Base-by-base conservation (phyloP, 148 eudicot genomes). In the Fagopyrum esculentum region DNA sequence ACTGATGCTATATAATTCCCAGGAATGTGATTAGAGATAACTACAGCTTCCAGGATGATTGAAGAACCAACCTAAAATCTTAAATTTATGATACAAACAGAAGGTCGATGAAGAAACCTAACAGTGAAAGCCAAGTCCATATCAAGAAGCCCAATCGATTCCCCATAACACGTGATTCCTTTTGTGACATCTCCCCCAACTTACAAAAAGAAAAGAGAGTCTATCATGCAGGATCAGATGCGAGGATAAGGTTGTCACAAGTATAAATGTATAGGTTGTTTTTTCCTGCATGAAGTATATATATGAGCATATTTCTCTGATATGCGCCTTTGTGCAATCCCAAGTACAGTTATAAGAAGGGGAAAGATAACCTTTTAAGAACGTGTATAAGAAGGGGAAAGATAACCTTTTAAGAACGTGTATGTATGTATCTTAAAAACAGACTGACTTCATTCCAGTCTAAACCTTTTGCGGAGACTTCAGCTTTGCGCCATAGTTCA, bases 401-500 rank as follows among this genome's bases (percentile, higher is more conserved):
- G 40, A 45, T 35, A 4, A 64, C 70, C 70, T 11, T 64, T 64
- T 64, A 4, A 29, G 40, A 3, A 30, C 4, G 26, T 22, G 26
- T 22, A 22, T 22, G 15, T 64, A 64, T 64, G 45, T 64, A 64
- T 12, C 63, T n/a, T 64, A 30, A 7, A 64, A 66, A 66, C 70
- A 12, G 46, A 51, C 40, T 29, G 35, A 48, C 47, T 72, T 68
- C 60, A 46, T 56, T 56, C 43, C 45, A 35, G 54, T 45, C 81
- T 85, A 86, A 47, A 76, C 85, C 74, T 83, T 84, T 13, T 72
- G 83, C 57, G 66, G 76, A 49, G 87, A 61, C 46, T 83, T 86
- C 73, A 79, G 76, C 78, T 66, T 84, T 72, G 77, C 74, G 71
- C 86, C 87, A 46, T 83, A 86, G 74, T 79, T 81, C 74, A 88